Conservation (phyloP, 78 protist species). For the Dictyostelium brefeldianum region DNA sequence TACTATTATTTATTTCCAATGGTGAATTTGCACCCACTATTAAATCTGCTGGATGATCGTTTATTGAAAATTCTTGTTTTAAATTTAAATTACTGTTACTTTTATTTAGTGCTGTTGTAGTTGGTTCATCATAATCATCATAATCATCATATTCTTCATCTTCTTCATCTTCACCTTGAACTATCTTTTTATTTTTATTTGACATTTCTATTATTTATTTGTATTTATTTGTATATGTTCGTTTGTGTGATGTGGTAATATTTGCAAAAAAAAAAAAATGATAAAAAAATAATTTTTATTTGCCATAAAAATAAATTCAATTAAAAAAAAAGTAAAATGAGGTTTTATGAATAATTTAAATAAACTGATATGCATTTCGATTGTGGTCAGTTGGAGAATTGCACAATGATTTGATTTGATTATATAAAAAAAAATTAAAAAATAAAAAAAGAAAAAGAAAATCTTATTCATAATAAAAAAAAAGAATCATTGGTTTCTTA, state of each 20-base stretch:
- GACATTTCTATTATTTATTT: neutral
- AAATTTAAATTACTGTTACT: neutral
- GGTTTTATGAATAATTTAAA: too few species aligned
- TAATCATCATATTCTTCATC: constrained; percentile 53
- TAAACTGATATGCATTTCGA: too few species aligned
- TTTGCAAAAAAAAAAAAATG: neutral
- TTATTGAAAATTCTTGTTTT: neutral
- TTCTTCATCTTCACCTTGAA: constrained; percentile 67
- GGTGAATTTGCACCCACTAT: neutral
- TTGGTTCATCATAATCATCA: neutral
- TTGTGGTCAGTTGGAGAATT: too few species aligned
- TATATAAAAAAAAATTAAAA: too few species aligned
- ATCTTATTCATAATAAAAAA: too few species aligned
- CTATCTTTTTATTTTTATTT: constrained; percentile 49
- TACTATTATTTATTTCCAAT: neutral
- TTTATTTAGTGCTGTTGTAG: too few species aligned
- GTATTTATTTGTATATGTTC: neutral
- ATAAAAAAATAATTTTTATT: neutral
- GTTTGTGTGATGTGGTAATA: neutral
- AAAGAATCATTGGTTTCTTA: neutral
- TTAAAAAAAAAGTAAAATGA: too few species aligned
- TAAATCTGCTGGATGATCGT: constrained; percentile 3
- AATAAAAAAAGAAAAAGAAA: too few species aligned
- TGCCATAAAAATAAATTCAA: neutral
- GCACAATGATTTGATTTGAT: neutral